Base-by-base conservation (phyloP, 352 stramenopile genomes). In the Phytophthora pisi region DNA sequence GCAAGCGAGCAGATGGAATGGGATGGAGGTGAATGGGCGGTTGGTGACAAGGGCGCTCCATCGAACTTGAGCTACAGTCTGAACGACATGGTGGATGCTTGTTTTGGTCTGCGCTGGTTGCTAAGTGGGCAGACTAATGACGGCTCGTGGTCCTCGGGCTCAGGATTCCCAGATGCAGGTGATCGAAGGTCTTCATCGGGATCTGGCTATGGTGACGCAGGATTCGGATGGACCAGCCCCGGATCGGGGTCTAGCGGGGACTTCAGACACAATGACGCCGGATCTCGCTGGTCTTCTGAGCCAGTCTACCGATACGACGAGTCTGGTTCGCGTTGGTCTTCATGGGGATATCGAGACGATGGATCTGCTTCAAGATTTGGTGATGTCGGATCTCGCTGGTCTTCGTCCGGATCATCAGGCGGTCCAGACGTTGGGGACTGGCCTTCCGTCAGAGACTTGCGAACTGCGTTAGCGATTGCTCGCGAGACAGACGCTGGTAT, bases 21-120 rank as follows among this genome's bases (percentile, higher is more conserved):
- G 64, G 64, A 72, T 45, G 20, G 16, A 30, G 53, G 64, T 5
- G 60, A 70, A 46, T 66, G 64, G 64, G n/a, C 36, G 2, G 34
- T 18, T 10, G 49, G 15, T 3, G 7, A 51, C 18, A 43, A 11
- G 11, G 47, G 53, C 6, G 30, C 24, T 10, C 24, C 65, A 34
- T 31, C 34, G 3, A 50, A 53, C 30, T 38, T 40, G 5, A 61
- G 36, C 43, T 61, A 50, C 28, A 42, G 24, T 15, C 5, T 68
- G 9, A 58, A 68, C 23, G 46, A 68, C n/a, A 28, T 67, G 13
- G 46, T 72, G 23, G 65, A 64, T 16, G 38, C 65, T 24, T 72
- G 65, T 24, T 68, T 72, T 56, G 59, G 65, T 42, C 24, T 68
- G 20, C 65, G 26, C 1, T 72, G 65, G 65, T 16, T 72, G 23